Base-by-base conservation (phyloP, 2,329 filamentous ascomycete genomes). In the Aspergillus sp. region DNA sequence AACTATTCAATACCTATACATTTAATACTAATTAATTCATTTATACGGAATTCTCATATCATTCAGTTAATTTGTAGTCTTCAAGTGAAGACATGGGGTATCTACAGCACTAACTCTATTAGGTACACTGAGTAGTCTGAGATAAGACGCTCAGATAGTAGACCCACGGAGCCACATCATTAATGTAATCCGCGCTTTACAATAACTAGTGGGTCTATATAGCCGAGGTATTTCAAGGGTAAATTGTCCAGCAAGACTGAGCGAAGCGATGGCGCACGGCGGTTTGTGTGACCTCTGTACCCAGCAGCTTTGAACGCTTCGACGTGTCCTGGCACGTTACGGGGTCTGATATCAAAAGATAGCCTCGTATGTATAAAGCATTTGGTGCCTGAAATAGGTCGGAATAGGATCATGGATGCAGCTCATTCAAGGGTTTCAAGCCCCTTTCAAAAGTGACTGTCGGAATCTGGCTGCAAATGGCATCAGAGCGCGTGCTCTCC, bases 91-190 rank as follows among this genome's bases (percentile, higher is more conserved):
- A 37, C 35, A 37, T n/a, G 24, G 21, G 27, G 8, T 31, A 15
- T 17, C 44, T 14, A 31, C 27, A 39, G 62, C 47, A 55, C 66
- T 4, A 60, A 62, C 5, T 33, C 21, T 33, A 46, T 14, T 44
- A 21, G 8, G 14, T 47, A 48, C 12, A 23, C 12, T 35, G 11
- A 48, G n/a, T n/a, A 48, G 31, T n/a, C 23, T 21, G 21, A 17
- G 27, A 12, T 7, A 21, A 37, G 45, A 40, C 17, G 40, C 40
- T 21, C 40, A 21, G 17, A 43, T 43, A 43, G 17, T 43, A 41
- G 15, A 6, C 9, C n/a, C 6, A 8, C 6, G 4, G 17, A 46
- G 23, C 23, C 23, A 24, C 23, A 7, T 23, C 43, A 45, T 15
- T 31, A 14, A 15, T 46, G 44, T 15, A n/a, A 31, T 31, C 44